Percentiles rank a stretch among this genome's conserved stretches.
Evolutionary conservation across 768 basidiomycete genomes (phyloP).

Genomic region (Mycena pura): DNA sequence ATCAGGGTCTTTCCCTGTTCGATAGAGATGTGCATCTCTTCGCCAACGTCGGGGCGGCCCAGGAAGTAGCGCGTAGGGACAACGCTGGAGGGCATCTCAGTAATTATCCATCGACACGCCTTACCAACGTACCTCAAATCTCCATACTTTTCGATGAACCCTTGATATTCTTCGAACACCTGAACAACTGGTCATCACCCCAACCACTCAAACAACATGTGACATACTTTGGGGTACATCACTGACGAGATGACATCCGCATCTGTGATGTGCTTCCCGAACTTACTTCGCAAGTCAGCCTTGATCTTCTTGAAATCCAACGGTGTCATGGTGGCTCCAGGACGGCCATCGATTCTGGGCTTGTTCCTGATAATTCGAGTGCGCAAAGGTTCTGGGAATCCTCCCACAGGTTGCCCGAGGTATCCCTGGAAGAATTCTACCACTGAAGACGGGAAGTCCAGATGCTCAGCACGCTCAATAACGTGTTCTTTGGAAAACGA

Average conservation of each 20-base stretch:
- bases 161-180: conserved; percentile 97
- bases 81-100: conserved; percentile 58
- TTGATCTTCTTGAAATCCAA: conserved; percentile 97
- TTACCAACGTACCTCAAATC: conserved; percentile 76
- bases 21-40: conserved; percentile 97
- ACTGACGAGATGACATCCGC: conserved; percentile 93
- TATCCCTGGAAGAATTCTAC: conserved; percentile 99
- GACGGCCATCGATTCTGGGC: conserved; percentile 91
- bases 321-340: conserved; percentile 86
- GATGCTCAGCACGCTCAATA: conserved; percentile 79
- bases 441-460: conserved; percentile 97
- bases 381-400: conserved; percentile 97
- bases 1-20: conserved; percentile 97
- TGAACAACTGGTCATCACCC: conserved; percentile 37
- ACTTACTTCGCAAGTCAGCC: conserved; percentile 89
- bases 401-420: conserved; percentile 96
- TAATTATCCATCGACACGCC: not conserved
- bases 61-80: conserved; percentile 98
- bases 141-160: conserved; percentile 94
- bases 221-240: conserved; percentile 93
- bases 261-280: conserved; percentile 94
- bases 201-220: conserved; percentile 12
- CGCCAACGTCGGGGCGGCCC: conserved; percentile 87
- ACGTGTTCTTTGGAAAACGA: conserved; percentile 88
- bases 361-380: conserved; percentile 92